Conservation (phyloP, 768 basidiomycete genomes). For the Mycena haematopus region DNA sequence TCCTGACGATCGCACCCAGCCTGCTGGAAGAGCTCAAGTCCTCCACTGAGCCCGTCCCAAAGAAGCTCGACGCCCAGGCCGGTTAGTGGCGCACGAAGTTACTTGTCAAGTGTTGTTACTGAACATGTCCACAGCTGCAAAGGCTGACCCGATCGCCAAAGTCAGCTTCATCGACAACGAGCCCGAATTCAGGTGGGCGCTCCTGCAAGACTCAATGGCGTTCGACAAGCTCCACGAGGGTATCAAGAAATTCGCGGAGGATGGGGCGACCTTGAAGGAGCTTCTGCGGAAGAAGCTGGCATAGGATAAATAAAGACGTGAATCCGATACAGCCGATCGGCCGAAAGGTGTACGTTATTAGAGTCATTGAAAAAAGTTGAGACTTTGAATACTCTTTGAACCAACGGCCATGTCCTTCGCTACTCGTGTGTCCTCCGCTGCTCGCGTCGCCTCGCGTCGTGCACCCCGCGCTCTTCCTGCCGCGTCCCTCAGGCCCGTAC, state of each 20-base stretch:
- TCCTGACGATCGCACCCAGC: slow-evolving; percentile 91
- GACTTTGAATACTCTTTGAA: background rate
- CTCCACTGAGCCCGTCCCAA: slow-evolving; percentile 77
- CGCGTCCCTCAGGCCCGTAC: slow-evolving; percentile 47
- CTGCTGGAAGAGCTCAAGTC: slow-evolving; percentile 94
- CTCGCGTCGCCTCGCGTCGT: slow-evolving; percentile 71
- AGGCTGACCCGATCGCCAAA: slow-evolving; percentile 73
- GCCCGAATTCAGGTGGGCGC: slow-evolving; percentile 93
- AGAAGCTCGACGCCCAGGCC: slow-evolving; percentile 74
- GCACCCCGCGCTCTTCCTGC: slow-evolving; percentile 57
- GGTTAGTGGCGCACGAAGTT: slow-evolving; percentile 51
- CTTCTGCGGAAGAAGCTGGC: slow-evolving; percentile 74
- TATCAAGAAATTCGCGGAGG: slow-evolving; percentile 97
- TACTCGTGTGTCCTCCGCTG: slow-evolving; percentile 67
- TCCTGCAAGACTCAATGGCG: slow-evolving; percentile 96
- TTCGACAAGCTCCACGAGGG: slow-evolving; percentile 99
- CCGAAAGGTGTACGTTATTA: slow-evolving; percentile 3
- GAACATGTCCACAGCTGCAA: slow-evolving; percentile 46
- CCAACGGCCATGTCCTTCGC: slow-evolving; percentile 65
- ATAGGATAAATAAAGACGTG: slow-evolving; percentile 42
- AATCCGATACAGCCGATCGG: slow-evolving; percentile 7
- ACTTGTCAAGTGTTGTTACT: slow-evolving; percentile 11
- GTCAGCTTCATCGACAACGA: slow-evolving; percentile 90
- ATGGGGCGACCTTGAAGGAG: slow-evolving; percentile 87
- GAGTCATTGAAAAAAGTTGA: slow-evolving; percentile 4